Evolutionary conservation across 2,329 filamentous ascomycete genomes (phyloP).

Genomic region (Anthostomella pinea): DNA sequence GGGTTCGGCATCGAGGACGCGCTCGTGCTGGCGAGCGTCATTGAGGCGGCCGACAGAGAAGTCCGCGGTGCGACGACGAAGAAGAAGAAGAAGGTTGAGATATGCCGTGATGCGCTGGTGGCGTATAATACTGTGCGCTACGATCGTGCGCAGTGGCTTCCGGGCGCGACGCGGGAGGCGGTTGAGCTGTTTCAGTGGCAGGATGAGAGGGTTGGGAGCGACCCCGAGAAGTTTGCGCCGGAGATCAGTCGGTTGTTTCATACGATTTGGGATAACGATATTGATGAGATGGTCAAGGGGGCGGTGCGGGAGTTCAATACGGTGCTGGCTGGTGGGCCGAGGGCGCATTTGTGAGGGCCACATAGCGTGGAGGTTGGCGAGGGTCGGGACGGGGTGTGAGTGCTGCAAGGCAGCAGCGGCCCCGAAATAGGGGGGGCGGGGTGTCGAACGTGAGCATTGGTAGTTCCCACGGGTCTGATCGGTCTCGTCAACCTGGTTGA

Average conservation of each 20-base stretch:
- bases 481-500: no score
- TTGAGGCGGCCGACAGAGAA: constrained; percentile 19
- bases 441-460: no score
- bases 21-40: constrained; percentile 29
- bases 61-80: background rate
- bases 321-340: background rate
- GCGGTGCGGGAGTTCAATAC: constrained; percentile 13
- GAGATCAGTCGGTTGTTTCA: constrained; percentile 22
- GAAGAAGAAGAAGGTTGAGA: constrained; percentile 8
- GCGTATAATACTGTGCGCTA: constrained; percentile 29
- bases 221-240: constrained; percentile 21
- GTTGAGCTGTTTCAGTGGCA: constrained; percentile 31
- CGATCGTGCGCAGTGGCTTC: constrained; percentile 31
- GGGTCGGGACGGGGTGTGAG: no score
- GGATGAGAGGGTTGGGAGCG: constrained; percentile 16
- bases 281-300: constrained; percentile 25
- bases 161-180: constrained; percentile 27
- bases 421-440: no score
- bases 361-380: background rate
- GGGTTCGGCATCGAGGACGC: constrained; percentile 56
- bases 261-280: constrained; percentile 31
- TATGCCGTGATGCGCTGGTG: constrained; percentile 24
- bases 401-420: no score
- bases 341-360: constrained; percentile 2
- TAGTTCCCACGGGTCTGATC: no score